These are phyloP conservation scores for Pythium diclinum DNA, from an alignment of 352 stramenopile genomes.

Conservation along the genomic window DNA sequence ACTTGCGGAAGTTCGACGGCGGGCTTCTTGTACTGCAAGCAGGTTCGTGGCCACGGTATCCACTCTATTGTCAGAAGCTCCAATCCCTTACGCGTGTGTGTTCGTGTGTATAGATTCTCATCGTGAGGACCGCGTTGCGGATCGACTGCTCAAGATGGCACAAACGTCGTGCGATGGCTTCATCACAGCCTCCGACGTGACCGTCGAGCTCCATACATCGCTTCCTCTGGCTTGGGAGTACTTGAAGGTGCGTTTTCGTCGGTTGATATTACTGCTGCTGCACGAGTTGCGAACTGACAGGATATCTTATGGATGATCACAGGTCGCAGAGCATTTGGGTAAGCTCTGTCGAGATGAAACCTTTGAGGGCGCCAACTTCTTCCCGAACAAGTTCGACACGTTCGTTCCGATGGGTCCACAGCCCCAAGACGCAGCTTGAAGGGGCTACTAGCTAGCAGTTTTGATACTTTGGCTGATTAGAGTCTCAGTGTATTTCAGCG, in stretches of 20 bases:
- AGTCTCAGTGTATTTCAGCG: slow-evolving; percentile 2
- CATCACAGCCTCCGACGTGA: slow-evolving; percentile 91
- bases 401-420: slow-evolving; percentile 11
- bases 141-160: slow-evolving; percentile 73
- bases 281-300: not conserved
- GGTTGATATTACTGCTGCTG: not conserved
- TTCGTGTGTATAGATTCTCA: slow-evolving; percentile 51
- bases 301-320: not conserved
- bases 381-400: slow-evolving; percentile 70
- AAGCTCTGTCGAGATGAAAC: slow-evolving; percentile 95
- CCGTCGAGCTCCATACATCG: slow-evolving; percentile 90
- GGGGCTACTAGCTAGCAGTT: not conserved
- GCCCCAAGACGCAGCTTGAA: slow-evolving; percentile 15
- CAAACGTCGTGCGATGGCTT: slow-evolving; percentile 64
- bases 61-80: too few species aligned
- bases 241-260: slow-evolving; percentile 63
- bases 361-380: slow-evolving; percentile 94
- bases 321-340: slow-evolving; percentile 91
- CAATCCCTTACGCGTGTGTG: not conserved
- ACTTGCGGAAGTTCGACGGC: slow-evolving; percentile 91
- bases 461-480: not conserved
- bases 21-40: slow-evolving; percentile 93
- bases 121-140: slow-evolving; percentile 80
- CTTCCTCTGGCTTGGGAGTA: slow-evolving; percentile 95
- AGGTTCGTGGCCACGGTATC: slow-evolving; percentile 27